Percentiles rank a stretch among this genome's conserved stretches.
Conservation (phyloP, 345 rosid genomes). For the Syzygium oleosum region DNA sequence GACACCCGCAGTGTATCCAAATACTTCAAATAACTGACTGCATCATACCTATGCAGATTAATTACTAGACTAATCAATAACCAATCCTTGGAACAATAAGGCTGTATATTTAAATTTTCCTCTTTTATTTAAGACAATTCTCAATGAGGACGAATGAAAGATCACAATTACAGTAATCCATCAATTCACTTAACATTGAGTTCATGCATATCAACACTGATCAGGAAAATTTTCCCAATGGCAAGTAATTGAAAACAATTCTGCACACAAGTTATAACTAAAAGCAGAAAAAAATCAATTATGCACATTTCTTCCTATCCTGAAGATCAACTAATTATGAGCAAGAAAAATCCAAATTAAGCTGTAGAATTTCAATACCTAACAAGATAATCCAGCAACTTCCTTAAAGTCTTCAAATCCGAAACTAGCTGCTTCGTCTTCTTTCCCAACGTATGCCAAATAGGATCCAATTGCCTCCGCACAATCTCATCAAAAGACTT, state of each 20-base stretch:
- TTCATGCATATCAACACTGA: neutral
- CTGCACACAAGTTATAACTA: neutral
- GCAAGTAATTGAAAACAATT: neutral
- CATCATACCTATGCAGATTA: constrained; percentile 70
- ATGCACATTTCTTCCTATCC: neutral
- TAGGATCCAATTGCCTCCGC: constrained; percentile 92
- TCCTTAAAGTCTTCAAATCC: constrained; percentile 93
- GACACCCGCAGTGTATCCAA: constrained; percentile 93
- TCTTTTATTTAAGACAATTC: neutral
- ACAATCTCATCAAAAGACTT: constrained; percentile 99
- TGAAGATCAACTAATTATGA: neutral
- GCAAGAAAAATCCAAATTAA: neutral
- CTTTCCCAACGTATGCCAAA: constrained; percentile 94
- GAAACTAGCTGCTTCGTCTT: constrained; percentile 95
- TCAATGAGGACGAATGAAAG: neutral
- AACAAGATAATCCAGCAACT: constrained; percentile 93
- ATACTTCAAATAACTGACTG: constrained; percentile 92
- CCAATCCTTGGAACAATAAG: neutral
- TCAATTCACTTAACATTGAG: neutral
- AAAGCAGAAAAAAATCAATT: neutral
- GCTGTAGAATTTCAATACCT: constrained; percentile 31
- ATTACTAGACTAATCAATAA: neutral
- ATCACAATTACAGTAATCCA: neutral
- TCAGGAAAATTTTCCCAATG: neutral
- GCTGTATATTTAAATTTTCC: neutral